Evolutionary conservation across 257 asterid genomes (phyloP), one percentile per base, ranked within the genome.

Genomic region (Echium plantagineum): DNA sequence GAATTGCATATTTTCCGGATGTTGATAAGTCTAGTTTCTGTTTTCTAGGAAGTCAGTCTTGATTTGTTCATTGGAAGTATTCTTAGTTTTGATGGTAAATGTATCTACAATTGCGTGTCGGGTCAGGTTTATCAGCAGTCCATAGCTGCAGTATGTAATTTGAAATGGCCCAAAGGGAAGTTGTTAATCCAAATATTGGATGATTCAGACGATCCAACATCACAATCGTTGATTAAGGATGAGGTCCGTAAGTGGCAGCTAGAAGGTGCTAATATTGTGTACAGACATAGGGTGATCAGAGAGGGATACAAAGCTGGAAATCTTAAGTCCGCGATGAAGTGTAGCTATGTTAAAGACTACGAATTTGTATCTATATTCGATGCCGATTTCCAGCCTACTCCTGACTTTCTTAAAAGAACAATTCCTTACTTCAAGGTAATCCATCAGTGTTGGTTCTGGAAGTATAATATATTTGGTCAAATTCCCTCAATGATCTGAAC

Each of bases 241-340:
- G 94, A 85, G 76, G 91, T 85, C 31, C 70, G 66, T 10, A 83
- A 81, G 66, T 85, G 95, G 95, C 86, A 79, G 64, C 69, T 72
- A 22, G 78, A 74, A 20, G 91, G 78, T 60, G 85, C 69, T 55
- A 83, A 83, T 71, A 83, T 85, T 56, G 60, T 83, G 1, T 85
- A 85, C 77, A 71, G 91, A 38, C 91, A 81, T 69, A 74, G 95
- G 52, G 93, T 81, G 69, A 72, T 79, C 31, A 76, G 95, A 49
- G 87, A 83, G 8, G 93, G 95, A 18, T 86, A 86, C 49, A 86
- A 83, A 64, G 95, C 93, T n/a, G 95, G 95, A 48, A 86, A 86
- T 76, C 89, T 86, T 6, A 83, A 83, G 59, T 81, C 89, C 9
- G 93, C 93, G 48, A 86, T 86, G 95, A 72, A 62, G 26, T 83